Evolutionary conservation across 2,329 filamentous ascomycete genomes (phyloP).

Genomic region (Fusarium foetens): DNA sequence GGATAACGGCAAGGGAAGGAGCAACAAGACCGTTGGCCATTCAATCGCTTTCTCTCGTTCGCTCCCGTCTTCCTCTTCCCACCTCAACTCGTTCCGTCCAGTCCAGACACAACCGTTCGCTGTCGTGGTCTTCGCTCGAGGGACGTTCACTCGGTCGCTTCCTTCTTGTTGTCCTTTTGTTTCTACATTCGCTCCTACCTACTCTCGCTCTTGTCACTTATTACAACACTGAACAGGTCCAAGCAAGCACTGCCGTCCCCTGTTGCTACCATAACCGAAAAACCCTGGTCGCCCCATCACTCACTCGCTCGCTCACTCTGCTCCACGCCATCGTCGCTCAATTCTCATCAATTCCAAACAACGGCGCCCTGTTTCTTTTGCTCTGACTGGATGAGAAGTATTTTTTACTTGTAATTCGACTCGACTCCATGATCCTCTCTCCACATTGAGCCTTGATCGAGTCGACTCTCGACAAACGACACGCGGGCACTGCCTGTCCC

Average conservation of each 20-base stretch:
- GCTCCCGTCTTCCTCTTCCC: slow-evolving; percentile 7
- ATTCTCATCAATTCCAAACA: slow-evolving; percentile 42
- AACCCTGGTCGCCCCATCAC: slow-evolving; percentile 33
- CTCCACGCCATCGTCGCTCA: slow-evolving; percentile 35
- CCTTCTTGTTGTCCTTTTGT: slow-evolving; percentile 17
- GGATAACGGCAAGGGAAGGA: slow-evolving; percentile 38
- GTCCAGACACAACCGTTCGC: slow-evolving; percentile 27
- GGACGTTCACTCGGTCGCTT: slow-evolving; percentile 20
- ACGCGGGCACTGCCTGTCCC: slow-evolving; percentile 31
- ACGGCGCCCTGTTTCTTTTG: slow-evolving; percentile 32
- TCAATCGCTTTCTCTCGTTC: slow-evolving; percentile 27
- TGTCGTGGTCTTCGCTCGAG: slow-evolving; percentile 28
- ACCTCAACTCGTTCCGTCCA: slow-evolving; percentile 17
- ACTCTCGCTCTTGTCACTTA: slow-evolving; percentile 26
- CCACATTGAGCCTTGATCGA: slow-evolving; percentile 33
- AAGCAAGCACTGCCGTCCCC: slow-evolving; percentile 19
- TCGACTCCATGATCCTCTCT: slow-evolving; percentile 38
- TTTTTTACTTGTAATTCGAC: slow-evolving; percentile 14
- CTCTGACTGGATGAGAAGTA: slow-evolving; percentile 26
- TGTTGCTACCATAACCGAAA: slow-evolving; percentile 34
- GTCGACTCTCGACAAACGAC: slow-evolving; percentile 18
- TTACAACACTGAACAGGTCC: slow-evolving; percentile 13
- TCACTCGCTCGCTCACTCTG: slow-evolving; percentile 33
- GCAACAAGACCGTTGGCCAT: slow-evolving; percentile 34
- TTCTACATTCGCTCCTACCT: slow-evolving; percentile 16